Base-by-base conservation (phyloP, 805 yeast genomes). In the Myxozyma melibiosi region DNA sequence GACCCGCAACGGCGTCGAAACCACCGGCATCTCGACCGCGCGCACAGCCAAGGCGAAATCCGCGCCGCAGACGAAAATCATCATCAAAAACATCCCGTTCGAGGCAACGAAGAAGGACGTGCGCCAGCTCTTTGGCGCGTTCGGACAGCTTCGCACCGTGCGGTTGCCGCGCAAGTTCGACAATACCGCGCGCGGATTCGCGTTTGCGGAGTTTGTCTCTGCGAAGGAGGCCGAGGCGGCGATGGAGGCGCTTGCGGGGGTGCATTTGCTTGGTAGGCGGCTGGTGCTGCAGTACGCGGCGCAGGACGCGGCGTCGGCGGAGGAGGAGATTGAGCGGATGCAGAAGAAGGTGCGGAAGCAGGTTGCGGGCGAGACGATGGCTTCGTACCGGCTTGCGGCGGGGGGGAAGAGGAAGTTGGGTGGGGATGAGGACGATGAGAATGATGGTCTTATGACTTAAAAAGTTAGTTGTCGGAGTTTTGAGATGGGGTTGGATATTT, bases 131-230 rank as follows among this genome's bases (percentile, higher is more conserved):
- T 91, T 94, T 74, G 90, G 94, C 57, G 85, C 98, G 1, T 94
- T 92, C 75, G 99, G 99, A 57, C 91, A 88, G 73, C 78, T 94
- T 68, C 89, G 91, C 68, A 88, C 97, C 1, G 97, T 91, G 41
- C 84, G 99, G 69, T 92, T 94, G 47, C 99, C 99, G 31, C 87
- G 88, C 82, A 94, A 94, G 72, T 91, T 92, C 76, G 96, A 94
- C 78, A 88, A 86, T 70, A 81, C 90, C 35, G 96, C 97, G 11
- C 84, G 99, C 71, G 99, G 99, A 70, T 94, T 94, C 77, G 99
- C 98, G 0, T 94, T 94, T 72, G 96, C 95, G 44, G 99, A 94
- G 74, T 94, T 87, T 70, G 77, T 87, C 9, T 76, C 94, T 39
- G 80, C 88, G 22, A 84, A 65, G 71, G 99, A 94, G 73, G 97